phyloP scores from a whole-genome alignment of 2,329 filamentous ascomycete species.

The Scopulariopsis brevicaulis region DNA sequence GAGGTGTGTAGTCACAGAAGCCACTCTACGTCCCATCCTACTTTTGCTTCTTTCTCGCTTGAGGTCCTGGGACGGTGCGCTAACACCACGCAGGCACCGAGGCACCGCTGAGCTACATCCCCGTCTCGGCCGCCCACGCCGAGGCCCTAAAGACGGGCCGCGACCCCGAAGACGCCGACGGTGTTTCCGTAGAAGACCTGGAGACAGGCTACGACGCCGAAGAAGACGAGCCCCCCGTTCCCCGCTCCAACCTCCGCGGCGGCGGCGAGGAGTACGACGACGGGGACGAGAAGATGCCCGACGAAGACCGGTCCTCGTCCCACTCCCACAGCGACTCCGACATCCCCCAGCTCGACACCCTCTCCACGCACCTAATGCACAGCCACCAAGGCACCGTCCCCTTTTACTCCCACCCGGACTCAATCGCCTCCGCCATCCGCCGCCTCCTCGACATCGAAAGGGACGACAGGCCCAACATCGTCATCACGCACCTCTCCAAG shows the following conservation, averaged over 20 bases:
- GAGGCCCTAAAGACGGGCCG: not conserved
- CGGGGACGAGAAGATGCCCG: not conserved
- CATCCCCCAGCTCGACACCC: not conserved
- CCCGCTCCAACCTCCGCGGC: not conserved
- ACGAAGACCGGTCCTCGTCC: not conserved
- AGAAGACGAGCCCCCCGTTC: no score
- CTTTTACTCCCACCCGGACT: not conserved
- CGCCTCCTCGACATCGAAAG: not conserved
- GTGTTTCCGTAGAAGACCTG: not conserved
- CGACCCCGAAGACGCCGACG: not conserved
- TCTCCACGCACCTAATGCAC: not conserved
- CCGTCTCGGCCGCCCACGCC: not conserved
- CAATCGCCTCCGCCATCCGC: not conserved
- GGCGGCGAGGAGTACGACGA: not conserved
- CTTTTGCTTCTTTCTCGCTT: not conserved
- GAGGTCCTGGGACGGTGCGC: not conserved
- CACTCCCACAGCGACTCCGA: not conserved
- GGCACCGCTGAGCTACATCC: not conserved
- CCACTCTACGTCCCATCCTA: not conserved
- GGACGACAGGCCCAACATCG: not conserved
- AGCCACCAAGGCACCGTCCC: not conserved
- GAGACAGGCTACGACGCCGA: no score
- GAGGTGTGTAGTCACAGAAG: slow-evolving; percentile 9
- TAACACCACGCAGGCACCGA: not conserved
- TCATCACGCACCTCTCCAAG: not conserved